These are phyloP conservation scores for Elaeis oleifera DNA, from an alignment of 202 grass and related monocot genomes.

Conservation along the genomic window DNA sequence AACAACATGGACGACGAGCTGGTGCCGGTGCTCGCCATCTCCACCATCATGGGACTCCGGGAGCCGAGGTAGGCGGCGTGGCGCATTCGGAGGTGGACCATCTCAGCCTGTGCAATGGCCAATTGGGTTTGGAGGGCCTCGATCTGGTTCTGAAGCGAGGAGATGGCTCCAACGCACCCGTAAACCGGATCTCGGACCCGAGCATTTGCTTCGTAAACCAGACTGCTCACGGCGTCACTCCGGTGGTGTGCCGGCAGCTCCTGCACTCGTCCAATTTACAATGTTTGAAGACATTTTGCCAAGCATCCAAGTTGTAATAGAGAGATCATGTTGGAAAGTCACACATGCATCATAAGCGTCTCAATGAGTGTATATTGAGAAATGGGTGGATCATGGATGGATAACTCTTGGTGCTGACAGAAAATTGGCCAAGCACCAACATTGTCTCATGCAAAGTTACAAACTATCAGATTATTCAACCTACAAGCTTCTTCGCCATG, in stretches of 20 bases:
- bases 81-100: slow-evolving; percentile 60
- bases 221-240: slow-evolving; percentile 85
- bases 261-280: slow-evolving; percentile 18
- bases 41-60: slow-evolving; percentile 19
- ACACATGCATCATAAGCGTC: too few relatives aligned
- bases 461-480: too few relatives aligned
- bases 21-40: slow-evolving; percentile 23
- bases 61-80: slow-evolving; percentile 37
- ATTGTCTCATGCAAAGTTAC: too few relatives aligned
- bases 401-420: too few relatives aligned
- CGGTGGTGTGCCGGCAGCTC: slow-evolving; percentile 71
- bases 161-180: slow-evolving; percentile 86
- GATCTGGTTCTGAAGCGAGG: slow-evolving; percentile 79
- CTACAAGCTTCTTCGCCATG: too few relatives aligned
- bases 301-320: too few relatives aligned
- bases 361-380: too few relatives aligned
- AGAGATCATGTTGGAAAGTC: too few relatives aligned
- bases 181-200: slow-evolving; percentile 81
- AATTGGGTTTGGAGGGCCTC: slow-evolving; percentile 76
- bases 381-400: too few relatives aligned
- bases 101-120: slow-evolving; percentile 75
- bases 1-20: slow-evolving; percentile 51
- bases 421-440: too few relatives aligned
- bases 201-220: slow-evolving; percentile 96
- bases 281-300: background rate